Evolutionary conservation across 2,329 filamentous ascomycete genomes (phyloP), one percentile per base, ranked within the genome.

Genomic region (Pseudogymnoascus sp.): DNA sequence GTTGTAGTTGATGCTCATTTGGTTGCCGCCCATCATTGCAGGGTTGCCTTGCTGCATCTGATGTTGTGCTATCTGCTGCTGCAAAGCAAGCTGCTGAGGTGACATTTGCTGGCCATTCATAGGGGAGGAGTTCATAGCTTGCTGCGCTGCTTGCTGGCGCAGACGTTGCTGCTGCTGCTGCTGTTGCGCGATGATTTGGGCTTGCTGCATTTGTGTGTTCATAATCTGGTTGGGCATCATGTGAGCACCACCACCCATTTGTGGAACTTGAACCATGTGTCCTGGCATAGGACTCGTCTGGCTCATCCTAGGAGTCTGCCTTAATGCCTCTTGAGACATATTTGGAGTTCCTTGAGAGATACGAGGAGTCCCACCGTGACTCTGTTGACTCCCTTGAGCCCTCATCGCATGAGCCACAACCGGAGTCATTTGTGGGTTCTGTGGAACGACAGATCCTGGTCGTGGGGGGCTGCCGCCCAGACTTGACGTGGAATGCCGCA

Each of bases 401-500:
- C 81, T 83, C 83, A 86, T 86, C 65, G 76, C 80, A 65, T 82
- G 79, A 0, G 82, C 74, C 78, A 84, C 83, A 3, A 82, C 79
- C 0, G 77, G 82, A 5, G 77, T 76, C 77, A 84, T 83, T 0
- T 79, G 75, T 1, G 73, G 70, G 58, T 78, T 81, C 52, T 71
- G 69, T 63, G 85, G 84, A 3, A 83, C 82, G 4, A 84, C 83
- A 13, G 86, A 89, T 0, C 84, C 75, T 13, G 86, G 84, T 45
- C 86, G 77, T 15, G 83, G 76, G 23, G 86, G 86, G 67, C 85
- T 89, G 58, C 77, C 82, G 18, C 83, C 84, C 77, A 88, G 85
- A 65, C 79, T 85, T 1, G 86, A 88, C 56, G 80, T 82, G 26
- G 82, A 83, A 34, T 79, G 78, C 63, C 85, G 82, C 84, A 88